Conservation (phyloP, 306 rosid genomes). For the Biancaea sappan region DNA sequence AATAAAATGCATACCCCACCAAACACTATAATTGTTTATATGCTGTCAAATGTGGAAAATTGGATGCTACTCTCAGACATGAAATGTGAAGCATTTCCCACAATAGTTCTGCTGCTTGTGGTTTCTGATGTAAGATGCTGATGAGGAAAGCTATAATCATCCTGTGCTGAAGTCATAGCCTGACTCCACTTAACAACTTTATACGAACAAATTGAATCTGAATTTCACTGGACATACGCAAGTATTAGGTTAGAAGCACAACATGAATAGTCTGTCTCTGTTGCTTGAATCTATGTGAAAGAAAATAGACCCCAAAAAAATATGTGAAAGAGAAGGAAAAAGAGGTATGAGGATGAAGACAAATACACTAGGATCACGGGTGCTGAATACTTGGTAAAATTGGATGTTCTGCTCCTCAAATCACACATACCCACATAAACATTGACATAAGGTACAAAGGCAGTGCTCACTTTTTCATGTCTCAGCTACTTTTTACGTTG, state of each 20-base stretch:
- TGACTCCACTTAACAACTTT: not conserved
- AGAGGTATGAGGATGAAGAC: not conserved
- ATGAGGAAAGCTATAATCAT: not conserved
- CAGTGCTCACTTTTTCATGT: conserved; percentile 4
- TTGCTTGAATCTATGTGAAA: not conserved
- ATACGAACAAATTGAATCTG: not conserved
- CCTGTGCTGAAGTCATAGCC: not conserved
- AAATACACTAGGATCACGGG: conserved; percentile 39
- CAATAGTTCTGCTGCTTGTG: not conserved
- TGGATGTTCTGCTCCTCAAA: not conserved
- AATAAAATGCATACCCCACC: not conserved
- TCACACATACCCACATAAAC: not conserved
- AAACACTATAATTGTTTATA: not conserved
- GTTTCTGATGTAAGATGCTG: not conserved
- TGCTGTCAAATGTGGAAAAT: not conserved
- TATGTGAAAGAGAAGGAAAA: no score
- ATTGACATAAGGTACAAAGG: conserved; percentile 28
- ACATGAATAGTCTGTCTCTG: not conserved
- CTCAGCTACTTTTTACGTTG: not conserved
- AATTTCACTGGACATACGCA: conserved; percentile 1
- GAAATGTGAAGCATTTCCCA: not conserved
- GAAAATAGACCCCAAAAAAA: no score
- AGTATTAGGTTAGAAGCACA: not conserved
- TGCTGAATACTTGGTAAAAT: conserved; percentile 23
- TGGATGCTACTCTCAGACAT: not conserved